These are phyloP conservation scores for Pugionium cornutum DNA, from an alignment of 345 rosid genomes.

Conservation along the genomic window DNA sequence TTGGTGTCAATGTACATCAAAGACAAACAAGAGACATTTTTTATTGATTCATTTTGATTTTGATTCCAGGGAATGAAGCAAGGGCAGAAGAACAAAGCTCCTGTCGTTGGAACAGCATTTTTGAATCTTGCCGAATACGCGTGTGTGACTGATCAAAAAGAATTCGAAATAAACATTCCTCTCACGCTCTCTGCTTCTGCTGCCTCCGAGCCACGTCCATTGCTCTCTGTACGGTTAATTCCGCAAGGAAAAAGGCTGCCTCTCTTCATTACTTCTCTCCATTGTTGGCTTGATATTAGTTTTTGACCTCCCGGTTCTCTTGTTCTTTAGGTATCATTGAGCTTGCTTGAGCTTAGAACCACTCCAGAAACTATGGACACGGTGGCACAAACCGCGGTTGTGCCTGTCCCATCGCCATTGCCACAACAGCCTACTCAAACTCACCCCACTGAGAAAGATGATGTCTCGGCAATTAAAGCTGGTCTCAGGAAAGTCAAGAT, in stretches of 20 bases:
- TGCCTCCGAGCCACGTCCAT: constrained; percentile 47
- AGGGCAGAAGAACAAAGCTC: constrained; percentile 53
- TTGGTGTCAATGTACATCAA: constrained; percentile 19
- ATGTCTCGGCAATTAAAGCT: constrained; percentile 50
- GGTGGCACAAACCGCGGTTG: constrained; percentile 49
- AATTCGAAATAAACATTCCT: constrained; percentile 57
- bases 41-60: constrained; percentile 3
- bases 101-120: constrained; percentile 53
- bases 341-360: constrained; percentile 72
- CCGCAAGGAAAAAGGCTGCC: background rate
- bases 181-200: constrained; percentile 43
- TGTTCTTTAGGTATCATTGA: constrained; percentile 63
- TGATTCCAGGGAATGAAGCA: constrained; percentile 61
- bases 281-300: background rate
- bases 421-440: constrained; percentile 39
- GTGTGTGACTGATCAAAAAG: constrained; percentile 48
- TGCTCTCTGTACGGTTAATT: constrained; percentile 58
- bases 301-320: background rate
- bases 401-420: constrained; percentile 51
- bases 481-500: constrained; percentile 52
- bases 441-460: constrained; percentile 39
- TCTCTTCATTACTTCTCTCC: constrained; percentile 9
- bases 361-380: constrained; percentile 55
- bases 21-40: background rate
- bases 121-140: constrained; percentile 74